A percentile compares a stretch with the other conserved stretches of the same genome.
phyloP scores from a whole-genome alignment of 768 basidiomycete genomes.

The Mycena belliarum region DNA sequence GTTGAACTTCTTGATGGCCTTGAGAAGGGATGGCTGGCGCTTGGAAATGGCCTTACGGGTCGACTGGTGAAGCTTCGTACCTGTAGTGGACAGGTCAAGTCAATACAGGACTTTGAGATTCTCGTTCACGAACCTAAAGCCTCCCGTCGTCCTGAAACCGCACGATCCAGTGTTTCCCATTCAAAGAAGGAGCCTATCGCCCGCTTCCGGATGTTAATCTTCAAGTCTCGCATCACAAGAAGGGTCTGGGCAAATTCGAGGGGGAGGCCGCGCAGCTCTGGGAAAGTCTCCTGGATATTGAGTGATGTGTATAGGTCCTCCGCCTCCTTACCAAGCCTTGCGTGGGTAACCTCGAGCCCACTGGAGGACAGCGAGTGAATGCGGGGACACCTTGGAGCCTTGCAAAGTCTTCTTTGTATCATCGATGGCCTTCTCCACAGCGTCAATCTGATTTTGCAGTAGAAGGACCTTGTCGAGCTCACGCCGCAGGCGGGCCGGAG shows the following conservation, averaged over 20 bases:
- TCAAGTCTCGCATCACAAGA: conserved; percentile 6
- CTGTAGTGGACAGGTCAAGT: too few relatives aligned
- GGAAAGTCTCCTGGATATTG: conserved; percentile 32
- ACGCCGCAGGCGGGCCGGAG: conserved; percentile 31
- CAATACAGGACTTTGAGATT: conserved; percentile 11
- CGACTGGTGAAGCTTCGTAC: conserved; percentile 33
- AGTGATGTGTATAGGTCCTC: conserved; percentile 36
- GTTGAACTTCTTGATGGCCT: conserved; percentile 31
- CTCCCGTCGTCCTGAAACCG: conserved; percentile 22
- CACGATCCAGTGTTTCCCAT: conserved; percentile 28
- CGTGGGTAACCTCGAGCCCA: conserved; percentile 25
- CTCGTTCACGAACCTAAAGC: conserved; percentile 19
- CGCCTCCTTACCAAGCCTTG: conserved; percentile 24
- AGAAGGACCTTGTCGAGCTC: conserved; percentile 33
- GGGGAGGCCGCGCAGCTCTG: conserved; percentile 6
- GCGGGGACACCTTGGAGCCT: not conserved
- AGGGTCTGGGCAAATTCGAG: conserved; percentile 8
- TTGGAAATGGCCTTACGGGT: conserved; percentile 30
- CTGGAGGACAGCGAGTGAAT: conserved; percentile 19
- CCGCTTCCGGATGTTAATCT: conserved; percentile 27
- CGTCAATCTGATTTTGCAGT: conserved; percentile 32
- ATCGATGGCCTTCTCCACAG: conserved; percentile 26
- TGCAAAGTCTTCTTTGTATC: conserved; percentile 12
- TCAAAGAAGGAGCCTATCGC: conserved; percentile 28
- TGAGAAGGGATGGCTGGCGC: conserved; percentile 26